Base-by-base conservation (phyloP, 1,139 yeast species). In the Yamadazyma aaseri region DNA sequence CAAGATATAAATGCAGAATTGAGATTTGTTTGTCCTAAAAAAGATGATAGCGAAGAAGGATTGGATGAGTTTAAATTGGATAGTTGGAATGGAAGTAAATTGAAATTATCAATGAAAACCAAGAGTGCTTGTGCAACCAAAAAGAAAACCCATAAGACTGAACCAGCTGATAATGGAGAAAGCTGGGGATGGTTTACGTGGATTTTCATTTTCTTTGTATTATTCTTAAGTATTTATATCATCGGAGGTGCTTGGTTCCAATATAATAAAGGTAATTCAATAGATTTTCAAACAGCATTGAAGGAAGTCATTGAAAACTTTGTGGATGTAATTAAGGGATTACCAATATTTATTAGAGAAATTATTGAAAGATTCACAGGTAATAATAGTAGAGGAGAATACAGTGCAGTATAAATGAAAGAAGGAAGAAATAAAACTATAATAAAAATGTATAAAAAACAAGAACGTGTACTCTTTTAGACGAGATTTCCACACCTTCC, bases 161-260 rank as follows among this genome's bases (percentile, higher is more conserved):
- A 41, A 20, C 34, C 33, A 4, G 21, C 21, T 10, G 68, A 64
- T 32, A n/a, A n/a, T n/a, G 73, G 72, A 20, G 72, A 65, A 50
- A 78, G 79, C 22, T 79, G 84, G 86, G 87, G 84, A 30, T 81
- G 86, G 81, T 81, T 83, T 51, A 78, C 86, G 2, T 82, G 89
- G 86, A 59, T 82, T 5, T 71, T 84, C 47, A 71, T 84, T 47
- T 75, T 83, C 49, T 65, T 81, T 46, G 79, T 86, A 9, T 60
- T 89, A 29, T 76, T 77, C 40, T 71, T 85, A 46, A 78, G 90
- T 36, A 76, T 76, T 34, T 87, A 86, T 54, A 76, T 87, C 25
- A 72, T 84, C 37, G 86, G 84, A 14, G 84, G 86, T 12, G 90
- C 95, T 0, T 87, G 94, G 84, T 73, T 84, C 53, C 86, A 76